Conservation (phyloP, 805 yeast genomes). For the Cyberlindnera subsufficiens region DNA sequence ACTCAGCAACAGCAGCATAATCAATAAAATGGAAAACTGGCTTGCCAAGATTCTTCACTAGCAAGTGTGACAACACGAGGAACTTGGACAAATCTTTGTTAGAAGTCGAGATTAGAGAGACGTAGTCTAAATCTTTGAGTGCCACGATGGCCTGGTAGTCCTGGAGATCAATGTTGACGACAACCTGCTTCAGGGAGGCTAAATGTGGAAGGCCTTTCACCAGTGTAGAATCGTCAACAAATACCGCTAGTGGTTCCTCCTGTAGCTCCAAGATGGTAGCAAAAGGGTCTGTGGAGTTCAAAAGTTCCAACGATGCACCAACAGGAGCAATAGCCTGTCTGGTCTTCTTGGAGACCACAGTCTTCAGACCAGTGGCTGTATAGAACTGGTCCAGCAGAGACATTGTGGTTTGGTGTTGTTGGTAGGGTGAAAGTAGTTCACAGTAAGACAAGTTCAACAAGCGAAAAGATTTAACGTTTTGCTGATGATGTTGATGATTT, state of each 20-base stretch:
- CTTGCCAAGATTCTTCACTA: constrained; percentile 40
- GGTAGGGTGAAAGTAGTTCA: neutral
- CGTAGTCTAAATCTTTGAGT: constrained; percentile 61
- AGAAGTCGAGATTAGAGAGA: constrained; percentile 62
- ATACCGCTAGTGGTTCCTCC: constrained; percentile 24
- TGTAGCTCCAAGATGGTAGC: constrained; percentile 8
- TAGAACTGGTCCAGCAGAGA: constrained; percentile 1
- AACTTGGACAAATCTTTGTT: constrained; percentile 46
- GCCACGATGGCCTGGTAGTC: constrained; percentile 72
- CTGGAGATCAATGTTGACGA: constrained; percentile 56
- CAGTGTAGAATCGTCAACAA: constrained; percentile 47
- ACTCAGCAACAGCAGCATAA: constrained; percentile 11
- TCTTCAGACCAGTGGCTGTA: neutral
- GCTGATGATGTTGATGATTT: no score
- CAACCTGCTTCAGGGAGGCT: constrained; percentile 37
- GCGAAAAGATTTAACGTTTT: no score
- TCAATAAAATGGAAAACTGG: constrained; percentile 73
- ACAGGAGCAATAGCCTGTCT: constrained; percentile 2
- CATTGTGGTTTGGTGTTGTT: neutral
- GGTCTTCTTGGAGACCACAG: constrained; percentile 10
- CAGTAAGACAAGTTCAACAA: no score
- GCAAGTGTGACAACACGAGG: constrained; percentile 51
- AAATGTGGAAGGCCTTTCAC: constrained; percentile 59
- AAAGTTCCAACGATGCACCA: constrained; percentile 7
- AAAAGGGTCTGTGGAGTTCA: constrained; percentile 15